phyloP scores from a whole-genome alignment of 345 rosid genomes.

The Salix udensis region DNA sequence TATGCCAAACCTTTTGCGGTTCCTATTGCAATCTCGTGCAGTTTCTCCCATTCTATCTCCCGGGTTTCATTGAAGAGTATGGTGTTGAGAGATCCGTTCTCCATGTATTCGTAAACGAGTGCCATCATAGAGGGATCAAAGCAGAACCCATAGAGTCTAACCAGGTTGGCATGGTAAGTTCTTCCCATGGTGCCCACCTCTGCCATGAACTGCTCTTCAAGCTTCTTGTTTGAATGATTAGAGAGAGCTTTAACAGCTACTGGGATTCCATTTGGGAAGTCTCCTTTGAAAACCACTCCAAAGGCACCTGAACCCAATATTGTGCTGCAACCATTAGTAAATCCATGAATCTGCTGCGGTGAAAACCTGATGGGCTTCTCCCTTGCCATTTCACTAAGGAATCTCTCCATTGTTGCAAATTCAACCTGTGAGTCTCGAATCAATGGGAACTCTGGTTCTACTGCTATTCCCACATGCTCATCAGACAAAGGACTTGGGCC shows the following conservation, averaged over 20 bases:
- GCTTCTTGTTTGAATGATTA: conserved; percentile 1
- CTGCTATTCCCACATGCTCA: background rate
- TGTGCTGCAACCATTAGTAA: conserved; percentile 18
- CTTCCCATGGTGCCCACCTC: conserved; percentile 44
- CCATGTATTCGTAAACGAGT: conserved; percentile 40
- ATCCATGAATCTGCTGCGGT: conserved; percentile 8
- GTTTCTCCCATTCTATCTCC: conserved; percentile 13
- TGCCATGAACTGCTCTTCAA: conserved; percentile 40
- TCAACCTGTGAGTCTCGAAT: conserved; percentile 2
- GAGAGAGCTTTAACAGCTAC: conserved; percentile 31
- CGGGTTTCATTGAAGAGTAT: conserved; percentile 6
- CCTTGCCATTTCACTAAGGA: conserved; percentile 13
- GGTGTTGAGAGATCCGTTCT: conserved; percentile 33
- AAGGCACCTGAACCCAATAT: conserved; percentile 27
- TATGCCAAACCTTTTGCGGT: conserved; percentile 19
- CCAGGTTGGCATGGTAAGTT: conserved; percentile 34
- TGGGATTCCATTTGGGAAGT: conserved; percentile 2
- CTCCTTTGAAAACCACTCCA: conserved; percentile 32
- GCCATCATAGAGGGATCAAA: conserved; percentile 23
- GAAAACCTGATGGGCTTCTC: conserved; percentile 33
- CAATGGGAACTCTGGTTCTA: background rate
- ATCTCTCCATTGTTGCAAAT: conserved; percentile 21
- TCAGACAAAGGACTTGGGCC: background rate
- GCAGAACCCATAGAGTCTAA: conserved; percentile 35
- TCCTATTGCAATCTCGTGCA: conserved; percentile 15